Conservation (phyloP, 139 green algal genomes). For the Closterium sp. region DNA sequence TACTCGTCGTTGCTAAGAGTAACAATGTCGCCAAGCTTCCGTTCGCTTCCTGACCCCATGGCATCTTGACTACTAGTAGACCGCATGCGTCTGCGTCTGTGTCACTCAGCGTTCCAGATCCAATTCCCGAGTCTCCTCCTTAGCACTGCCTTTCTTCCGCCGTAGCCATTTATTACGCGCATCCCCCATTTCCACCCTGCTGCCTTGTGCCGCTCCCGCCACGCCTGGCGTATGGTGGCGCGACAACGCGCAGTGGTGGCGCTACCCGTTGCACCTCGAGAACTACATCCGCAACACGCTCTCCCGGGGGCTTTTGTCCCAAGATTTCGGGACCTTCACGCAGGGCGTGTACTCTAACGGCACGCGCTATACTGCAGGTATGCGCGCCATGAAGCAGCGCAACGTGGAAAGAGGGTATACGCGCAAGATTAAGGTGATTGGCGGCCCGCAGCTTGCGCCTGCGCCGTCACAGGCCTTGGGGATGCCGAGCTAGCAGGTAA, state of each 20-base stretch:
- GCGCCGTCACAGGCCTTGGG: neutral
- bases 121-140: neutral
- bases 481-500: neutral
- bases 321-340: neutral
- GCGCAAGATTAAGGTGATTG: neutral
- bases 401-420: conserved; percentile 22
- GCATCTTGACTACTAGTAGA: neutral
- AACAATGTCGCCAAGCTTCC: neutral
- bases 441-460: neutral
- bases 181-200: neutral
- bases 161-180: neutral
- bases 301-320: neutral
- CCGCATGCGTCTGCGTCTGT: no score
- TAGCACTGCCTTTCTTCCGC: neutral
- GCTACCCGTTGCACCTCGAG: neutral
- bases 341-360: neutral
- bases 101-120: no score
- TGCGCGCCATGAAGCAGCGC: conserved; percentile 1
- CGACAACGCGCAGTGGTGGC: conserved; percentile 14
- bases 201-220: conserved; percentile 1
- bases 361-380: neutral
- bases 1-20: neutral
- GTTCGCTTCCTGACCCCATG: neutral
- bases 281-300: neutral
- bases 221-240: conserved; percentile 26